phyloP scores from a whole-genome alignment of 2,329 filamentous ascomycete species.

The Drechslerella stenobrocha region DNA sequence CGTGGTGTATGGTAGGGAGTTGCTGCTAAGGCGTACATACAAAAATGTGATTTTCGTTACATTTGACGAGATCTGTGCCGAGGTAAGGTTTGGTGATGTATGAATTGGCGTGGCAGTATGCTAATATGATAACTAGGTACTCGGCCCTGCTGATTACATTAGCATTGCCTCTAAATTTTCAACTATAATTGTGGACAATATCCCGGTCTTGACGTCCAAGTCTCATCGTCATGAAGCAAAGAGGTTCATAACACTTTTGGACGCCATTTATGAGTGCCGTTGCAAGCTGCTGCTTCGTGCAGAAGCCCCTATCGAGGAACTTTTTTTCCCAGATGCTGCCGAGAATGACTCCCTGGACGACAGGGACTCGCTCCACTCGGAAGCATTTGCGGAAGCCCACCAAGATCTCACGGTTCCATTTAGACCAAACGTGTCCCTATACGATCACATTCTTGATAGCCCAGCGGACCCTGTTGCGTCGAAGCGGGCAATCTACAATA shows the following conservation, averaged over 20 bases:
- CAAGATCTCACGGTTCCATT: slow-evolving; percentile 77
- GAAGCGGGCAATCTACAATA: slow-evolving; percentile 29
- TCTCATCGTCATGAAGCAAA: slow-evolving; percentile 76
- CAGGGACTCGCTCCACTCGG: slow-evolving; percentile 65
- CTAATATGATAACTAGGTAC: slow-evolving; percentile 55
- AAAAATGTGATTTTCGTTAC: slow-evolving; percentile 67
- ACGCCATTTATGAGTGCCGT: slow-evolving; percentile 78
- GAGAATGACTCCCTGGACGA: slow-evolving; percentile 52
- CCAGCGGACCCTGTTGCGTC: slow-evolving; percentile 27
- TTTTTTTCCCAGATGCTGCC: slow-evolving; percentile 72
- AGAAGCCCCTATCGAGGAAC: slow-evolving; percentile 68
- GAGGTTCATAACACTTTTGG: slow-evolving; percentile 76
- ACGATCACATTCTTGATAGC: slow-evolving; percentile 55
- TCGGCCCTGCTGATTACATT: slow-evolving; percentile 81
- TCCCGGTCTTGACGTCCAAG: slow-evolving; percentile 68
- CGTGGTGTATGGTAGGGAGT: slow-evolving; percentile 66
- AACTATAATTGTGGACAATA: slow-evolving; percentile 71
- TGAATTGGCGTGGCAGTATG: not conserved
- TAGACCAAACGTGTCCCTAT: slow-evolving; percentile 74
- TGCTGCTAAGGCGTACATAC: slow-evolving; percentile 64
- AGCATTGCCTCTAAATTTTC: slow-evolving; percentile 78
- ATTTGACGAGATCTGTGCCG: slow-evolving; percentile 68
- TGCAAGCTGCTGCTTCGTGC: slow-evolving; percentile 75
- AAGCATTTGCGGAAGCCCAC: slow-evolving; percentile 73
- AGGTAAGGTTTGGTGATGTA: slow-evolving; percentile 6